Evolutionary conservation across 805 yeast genomes (phyloP).

Genomic region (Myxozyma nipponensis): DNA sequence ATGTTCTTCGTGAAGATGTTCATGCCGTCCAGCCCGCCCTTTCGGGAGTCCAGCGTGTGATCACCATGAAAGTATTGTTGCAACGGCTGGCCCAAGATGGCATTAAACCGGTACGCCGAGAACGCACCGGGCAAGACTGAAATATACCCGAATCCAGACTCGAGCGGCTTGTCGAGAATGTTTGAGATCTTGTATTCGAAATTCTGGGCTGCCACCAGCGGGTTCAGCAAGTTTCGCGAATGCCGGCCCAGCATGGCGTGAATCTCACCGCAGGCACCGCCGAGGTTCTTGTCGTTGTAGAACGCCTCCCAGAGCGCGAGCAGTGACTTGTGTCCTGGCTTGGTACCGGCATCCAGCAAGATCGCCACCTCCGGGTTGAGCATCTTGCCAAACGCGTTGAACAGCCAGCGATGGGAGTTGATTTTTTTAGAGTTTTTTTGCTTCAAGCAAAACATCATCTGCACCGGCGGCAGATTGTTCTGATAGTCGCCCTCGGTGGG

Average conservation of each 20-base stretch:
- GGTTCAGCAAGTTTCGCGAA: constrained; percentile 50
- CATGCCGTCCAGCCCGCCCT: constrained; percentile 55
- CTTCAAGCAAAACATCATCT: constrained; percentile 56
- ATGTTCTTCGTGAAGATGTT: constrained; percentile 64
- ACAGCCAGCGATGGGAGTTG: constrained; percentile 67
- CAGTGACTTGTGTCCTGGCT: constrained; percentile 55
- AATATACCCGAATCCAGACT: constrained; percentile 60
- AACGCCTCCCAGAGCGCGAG: constrained; percentile 62
- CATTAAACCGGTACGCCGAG: constrained; percentile 59
- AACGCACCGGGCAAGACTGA: constrained; percentile 67
- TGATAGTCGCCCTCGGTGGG: constrained; percentile 49
- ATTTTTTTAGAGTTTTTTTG: constrained; percentile 62
- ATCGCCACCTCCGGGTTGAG: constrained; percentile 56
- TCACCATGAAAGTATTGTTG: constrained; percentile 68
- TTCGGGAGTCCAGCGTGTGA: constrained; percentile 46
- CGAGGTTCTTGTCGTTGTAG: constrained; percentile 54
- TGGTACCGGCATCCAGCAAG: constrained; percentile 62
- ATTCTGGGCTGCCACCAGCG: constrained; percentile 62
- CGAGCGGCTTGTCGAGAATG: constrained; percentile 63
- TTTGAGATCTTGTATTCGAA: constrained; percentile 66
- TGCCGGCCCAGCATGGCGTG: constrained; percentile 53
- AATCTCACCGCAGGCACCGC: constrained; percentile 72
- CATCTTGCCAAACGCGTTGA: constrained; percentile 58
- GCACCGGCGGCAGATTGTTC: constrained; percentile 59
- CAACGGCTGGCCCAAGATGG: constrained; percentile 60